Evolutionary conservation across 2,329 filamentous ascomycete genomes (phyloP).

Genomic region (Macrophomina phaseolina): DNA sequence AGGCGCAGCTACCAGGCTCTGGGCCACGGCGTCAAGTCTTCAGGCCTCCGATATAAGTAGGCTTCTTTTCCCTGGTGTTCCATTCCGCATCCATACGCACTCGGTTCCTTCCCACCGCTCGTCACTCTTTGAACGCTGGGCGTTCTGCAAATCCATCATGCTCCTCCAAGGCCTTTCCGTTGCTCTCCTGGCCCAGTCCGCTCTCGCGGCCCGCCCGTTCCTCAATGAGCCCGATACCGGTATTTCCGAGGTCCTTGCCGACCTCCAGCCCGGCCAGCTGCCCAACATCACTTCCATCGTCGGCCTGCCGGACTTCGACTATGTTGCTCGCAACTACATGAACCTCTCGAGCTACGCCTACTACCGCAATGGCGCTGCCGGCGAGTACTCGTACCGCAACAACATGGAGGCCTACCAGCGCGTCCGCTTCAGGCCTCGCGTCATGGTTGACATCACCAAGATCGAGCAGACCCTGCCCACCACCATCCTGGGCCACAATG

Average conservation of each 20-base stretch:
- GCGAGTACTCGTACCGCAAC: conserved; percentile 63
- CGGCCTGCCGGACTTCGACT: conserved; percentile 62
- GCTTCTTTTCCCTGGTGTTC: neutral
- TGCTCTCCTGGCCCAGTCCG: conserved; percentile 32
- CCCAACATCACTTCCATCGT: conserved; percentile 54
- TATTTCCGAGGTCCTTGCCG: conserved; percentile 36
- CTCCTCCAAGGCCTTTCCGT: conserved; percentile 16
- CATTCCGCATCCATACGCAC: neutral
- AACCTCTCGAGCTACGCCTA: conserved; percentile 59
- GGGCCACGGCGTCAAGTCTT: neutral
- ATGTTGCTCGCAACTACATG: conserved; percentile 57
- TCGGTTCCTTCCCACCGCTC: neutral
- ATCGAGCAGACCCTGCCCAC: conserved; percentile 52
- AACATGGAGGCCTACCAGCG: conserved; percentile 62
- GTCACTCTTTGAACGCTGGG: conserved; percentile 21
- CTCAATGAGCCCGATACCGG: conserved; percentile 46
- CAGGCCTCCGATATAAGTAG: conserved; percentile 9
- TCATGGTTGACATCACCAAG: conserved; percentile 56
- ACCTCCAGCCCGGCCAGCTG: conserved; percentile 42
- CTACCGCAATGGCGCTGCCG: conserved; percentile 62
- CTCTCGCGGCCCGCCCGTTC: conserved; percentile 42
- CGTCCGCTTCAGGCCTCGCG: conserved; percentile 56
- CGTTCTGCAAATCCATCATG: conserved; percentile 1
- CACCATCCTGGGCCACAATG: conserved; percentile 60
- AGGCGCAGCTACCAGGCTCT: neutral